Evolutionary conservation across 306 rosid genomes (phyloP).

Genomic region (Gastrolobium bilobum): DNA sequence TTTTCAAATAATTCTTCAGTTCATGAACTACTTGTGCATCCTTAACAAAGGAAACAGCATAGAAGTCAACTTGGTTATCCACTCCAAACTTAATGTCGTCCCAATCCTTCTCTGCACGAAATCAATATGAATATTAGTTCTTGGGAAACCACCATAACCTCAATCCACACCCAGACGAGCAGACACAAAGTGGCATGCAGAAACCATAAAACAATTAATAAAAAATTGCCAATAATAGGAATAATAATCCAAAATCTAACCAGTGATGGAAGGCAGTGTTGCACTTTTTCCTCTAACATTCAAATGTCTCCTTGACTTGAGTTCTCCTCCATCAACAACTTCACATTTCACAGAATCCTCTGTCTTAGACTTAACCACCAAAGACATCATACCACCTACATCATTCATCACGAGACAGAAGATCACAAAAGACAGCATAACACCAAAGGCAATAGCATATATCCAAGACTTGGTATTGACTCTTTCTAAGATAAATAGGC

Average conservation of each 20-base stretch:
- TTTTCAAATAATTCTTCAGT: slow-evolving; percentile 85
- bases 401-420: slow-evolving; percentile 48
- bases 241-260: slow-evolving; percentile 56
- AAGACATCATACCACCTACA: slow-evolving; percentile 98
- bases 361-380: slow-evolving; percentile 83
- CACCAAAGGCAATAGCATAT: not conserved
- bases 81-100: slow-evolving; percentile 99
- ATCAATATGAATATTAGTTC: slow-evolving; percentile 41
- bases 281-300: slow-evolving; percentile 99
- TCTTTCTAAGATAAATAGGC: slow-evolving; percentile 18
- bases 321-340: slow-evolving; percentile 99
- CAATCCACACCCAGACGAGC: not conserved
- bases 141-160: slow-evolving; percentile 18
- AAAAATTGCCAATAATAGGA: not conserved
- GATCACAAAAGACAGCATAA: slow-evolving; percentile 26
- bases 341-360: slow-evolving; percentile 91
- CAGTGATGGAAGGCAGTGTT: slow-evolving; percentile 95
- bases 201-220: not conserved
- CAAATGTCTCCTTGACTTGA: slow-evolving; percentile 90
- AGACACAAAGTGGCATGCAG: not conserved
- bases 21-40: slow-evolving; percentile 96
- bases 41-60: slow-evolving; percentile 98
- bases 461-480: not conserved
- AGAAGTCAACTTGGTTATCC: slow-evolving; percentile 92
- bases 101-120: slow-evolving; percentile 97